phyloP scores from a whole-genome alignment of 2,329 filamentous ascomycete genomes.

The Pseudogymnoascus sp. region DNA sequence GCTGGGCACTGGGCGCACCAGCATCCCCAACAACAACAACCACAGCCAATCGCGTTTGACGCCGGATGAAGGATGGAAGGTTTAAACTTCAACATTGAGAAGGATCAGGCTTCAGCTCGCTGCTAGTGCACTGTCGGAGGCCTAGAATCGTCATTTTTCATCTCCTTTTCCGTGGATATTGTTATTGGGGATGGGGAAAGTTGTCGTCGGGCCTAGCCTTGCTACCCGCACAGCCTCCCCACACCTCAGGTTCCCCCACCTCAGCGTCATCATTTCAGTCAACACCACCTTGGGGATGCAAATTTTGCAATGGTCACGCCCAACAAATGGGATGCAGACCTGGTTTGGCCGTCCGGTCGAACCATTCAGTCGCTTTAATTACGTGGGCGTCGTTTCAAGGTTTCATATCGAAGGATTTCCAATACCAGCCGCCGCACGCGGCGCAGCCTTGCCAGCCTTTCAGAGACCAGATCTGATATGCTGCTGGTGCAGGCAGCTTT shows the following conservation, averaged over 20 bases:
- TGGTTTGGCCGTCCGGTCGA: not conserved
- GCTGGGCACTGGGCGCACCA: not conserved
- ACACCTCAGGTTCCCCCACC: not conserved
- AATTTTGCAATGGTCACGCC: not conserved
- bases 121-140: not conserved
- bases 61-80: not conserved
- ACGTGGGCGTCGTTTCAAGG: slow-evolving; percentile 9
- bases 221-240: not conserved
- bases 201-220: not conserved
- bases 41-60: not conserved
- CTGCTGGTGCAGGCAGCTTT: not conserved
- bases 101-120: not conserved
- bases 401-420: not conserved
- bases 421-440: not conserved
- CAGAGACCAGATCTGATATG: not conserved
- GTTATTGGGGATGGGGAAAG: not conserved
- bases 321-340: not conserved
- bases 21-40: not conserved
- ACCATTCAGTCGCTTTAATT: not conserved
- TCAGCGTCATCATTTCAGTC: not conserved
- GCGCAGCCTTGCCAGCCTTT: not conserved
- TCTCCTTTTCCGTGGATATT: not conserved
- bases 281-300: not conserved
- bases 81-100: not conserved
- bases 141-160: not conserved